Evolutionary conservation across 257 asterid species (phyloP), one percentile per base, ranked within the genome.

Genomic region (Lycium ferocissimum): DNA sequence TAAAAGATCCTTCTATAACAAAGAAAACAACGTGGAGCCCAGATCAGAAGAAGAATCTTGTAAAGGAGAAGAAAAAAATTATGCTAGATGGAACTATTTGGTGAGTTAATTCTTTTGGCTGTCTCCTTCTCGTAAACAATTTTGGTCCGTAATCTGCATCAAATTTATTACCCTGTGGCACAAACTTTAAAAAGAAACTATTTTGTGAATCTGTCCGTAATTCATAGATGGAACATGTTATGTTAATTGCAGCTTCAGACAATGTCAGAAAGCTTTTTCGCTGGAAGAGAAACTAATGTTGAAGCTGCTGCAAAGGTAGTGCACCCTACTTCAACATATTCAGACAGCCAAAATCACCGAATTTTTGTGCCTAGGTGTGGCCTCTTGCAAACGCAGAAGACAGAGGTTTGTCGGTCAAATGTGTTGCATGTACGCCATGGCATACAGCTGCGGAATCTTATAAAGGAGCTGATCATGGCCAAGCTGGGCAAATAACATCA

Each of bases 191-290:
- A 72, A 45, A 2, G 26, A 40, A 40, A 40, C 45, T 40, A 40
- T 40, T 40, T 37, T 5, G 53, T 37, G 70, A 38, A 65, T 82
- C 13, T 6, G 2, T 1, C 76, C 8, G 13, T 0, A 63, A 82
- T 61, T 12, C 78, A 45, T 63, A 14, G 8, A 58, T 66, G 45
- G 35, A 0, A 12, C 47, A 7, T 20, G 56, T 14, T 51, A 10
- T 47, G 20, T 14, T 20, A 33, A 62, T 49, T 84, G 81, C 90
- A 91, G 90, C 83, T 91, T 65, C 87, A 78, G 51, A 37, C 83
- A 69, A 86, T 88, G 91, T 85, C 86, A 9, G 86, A 89, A 83
- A 84, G 84, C 5, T 58, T 79, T 67, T 58, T 83, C 20, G 79
- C 84, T 15, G 88, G 69, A 45, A 81, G 78, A 62, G 87, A 79